Evolutionary conservation across 179 eudicot species (phyloP).

Genomic region (Spinacia oleracea): DNA sequence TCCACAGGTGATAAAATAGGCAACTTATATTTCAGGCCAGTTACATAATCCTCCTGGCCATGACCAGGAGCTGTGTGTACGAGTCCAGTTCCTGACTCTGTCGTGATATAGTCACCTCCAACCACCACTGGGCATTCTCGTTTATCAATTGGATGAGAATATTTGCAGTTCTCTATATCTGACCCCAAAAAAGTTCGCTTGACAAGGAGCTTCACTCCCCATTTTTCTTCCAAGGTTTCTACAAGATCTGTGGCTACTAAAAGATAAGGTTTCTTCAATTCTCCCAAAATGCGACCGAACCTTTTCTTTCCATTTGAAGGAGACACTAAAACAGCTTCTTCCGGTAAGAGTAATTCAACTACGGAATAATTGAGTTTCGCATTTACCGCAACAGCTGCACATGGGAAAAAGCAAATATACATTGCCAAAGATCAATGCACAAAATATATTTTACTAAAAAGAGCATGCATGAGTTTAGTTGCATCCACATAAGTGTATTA

Average conservation of each 20-base stretch:
- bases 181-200: constrained; percentile 67
- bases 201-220: constrained; percentile 74
- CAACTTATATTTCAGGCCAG: constrained; percentile 90
- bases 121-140: constrained; percentile 89
- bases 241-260: constrained; percentile 86
- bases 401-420: constrained; percentile 19
- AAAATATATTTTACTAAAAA: constrained; percentile 1
- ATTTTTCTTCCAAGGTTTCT: constrained; percentile 77
- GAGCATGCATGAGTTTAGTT: not conserved
- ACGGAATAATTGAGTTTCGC: constrained; percentile 75
- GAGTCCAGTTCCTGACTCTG: constrained; percentile 98
- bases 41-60: constrained; percentile 94
- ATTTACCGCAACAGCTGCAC: constrained; percentile 94
- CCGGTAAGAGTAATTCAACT: constrained; percentile 49
- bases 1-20: constrained; percentile 89
- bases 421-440: constrained; percentile 17
- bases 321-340: constrained; percentile 39
- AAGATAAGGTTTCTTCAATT: constrained; percentile 47
- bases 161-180: constrained; percentile 87
- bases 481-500: not conserved
- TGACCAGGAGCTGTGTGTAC: constrained; percentile 99
- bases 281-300: constrained; percentile 56
- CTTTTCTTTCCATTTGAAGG: constrained; percentile 42
- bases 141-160: constrained; percentile 75
- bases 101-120: constrained; percentile 98